Base-by-base conservation (phyloP, 768 basidiomycete species). In the Pilatotrama ljubarskyi region DNA sequence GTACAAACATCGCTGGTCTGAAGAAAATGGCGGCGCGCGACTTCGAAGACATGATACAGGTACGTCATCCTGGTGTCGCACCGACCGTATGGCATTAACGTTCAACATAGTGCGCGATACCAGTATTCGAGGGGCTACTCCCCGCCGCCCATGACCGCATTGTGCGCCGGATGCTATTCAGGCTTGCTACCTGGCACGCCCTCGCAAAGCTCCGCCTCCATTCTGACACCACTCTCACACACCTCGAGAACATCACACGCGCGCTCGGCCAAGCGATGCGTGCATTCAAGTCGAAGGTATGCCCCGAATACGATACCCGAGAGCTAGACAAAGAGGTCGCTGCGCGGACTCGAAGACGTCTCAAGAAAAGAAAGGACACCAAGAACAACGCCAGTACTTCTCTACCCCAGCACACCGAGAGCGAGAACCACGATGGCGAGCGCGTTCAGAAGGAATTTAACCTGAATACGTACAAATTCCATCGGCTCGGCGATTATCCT, bases 141-240 rank as follows among this genome's bases (percentile, higher is more conserved):
- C 58, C 63, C 3, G 37, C 41, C 2, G 54, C 64, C 3, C 56
- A 69, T 22, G 52, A 72, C 26, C 40, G 55, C 1, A 54, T 64
- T 9, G 53, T 80, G 7, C 64, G 70, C n/a, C 65, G 73, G 17
- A 58, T 78, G 0, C 60, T 80, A 2, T 80, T 72, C 60, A 25
- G 47, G 2, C 48, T 73, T 2, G 70, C 69, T 0, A 58, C 67
- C 11, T 77, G 75, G 77, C 78, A 79, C 62, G 71, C 68, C 2
- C 64, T 75, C 9, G 76, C 74, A 1, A 80, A 80, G 55, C 67
- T 80, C 1, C 72, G 73, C 11, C 55, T 78, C 61, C 79, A 80
- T 54, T 76, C 74, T 0, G 74, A 78, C 10, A 18, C 53, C 1
- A 74, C 76, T 1, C 60, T 80, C 0, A 17, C 26, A 0, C 17